Base-by-base conservation (phyloP, 495 filamentous ascomycete species). In the Tuber brumale region DNA sequence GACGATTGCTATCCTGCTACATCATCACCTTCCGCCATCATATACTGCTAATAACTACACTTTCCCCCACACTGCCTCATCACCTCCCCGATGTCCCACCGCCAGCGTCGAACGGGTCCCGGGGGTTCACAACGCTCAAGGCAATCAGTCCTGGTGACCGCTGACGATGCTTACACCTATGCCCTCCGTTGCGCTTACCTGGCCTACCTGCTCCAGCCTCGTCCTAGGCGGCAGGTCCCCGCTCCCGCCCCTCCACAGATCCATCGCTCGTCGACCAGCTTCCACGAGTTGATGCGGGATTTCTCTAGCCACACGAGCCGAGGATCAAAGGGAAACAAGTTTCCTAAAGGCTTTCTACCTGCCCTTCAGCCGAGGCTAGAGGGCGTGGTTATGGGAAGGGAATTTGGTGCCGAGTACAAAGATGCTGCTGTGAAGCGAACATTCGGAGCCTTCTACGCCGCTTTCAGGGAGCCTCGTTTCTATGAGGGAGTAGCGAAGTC, bases 131-230 rank as follows among this genome's bases (percentile, higher is more conserved):
- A 73, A 76, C 81, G 77, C 51, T 77, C 77, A 23, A 74, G 81
- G 35, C 81, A 82, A 21, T 77, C 77, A 7, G 74, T 82, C 48
- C n/a, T 82, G 31, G 81, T 82, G 66, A 87, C 84, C 78, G 84
- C 87, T 76, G 87, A 93, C 78, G 93, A 97, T 85, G 94, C 93
- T 84, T 97, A 94, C 86, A 91, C 89, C 57, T 97, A 91, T 83
- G 93, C 94, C 77, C 90, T 99, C 72, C 92, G 96, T 72, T 90
- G 93, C 80, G 94, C 96, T 79, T 97, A 94, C 84, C 91, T 99
- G 44, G 86, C 93, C 85, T 94, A 99, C 84, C 91, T 98, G 42
- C 90, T 99, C 72, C 92, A 97, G 81, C 95, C 96, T 77, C 91
- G 94, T 79, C 88, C 92, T 78, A 94, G 94, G 84, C 89, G 94